phyloP scores from a whole-genome alignment of 176 grass and related monocot genomes.

The Oryza meridionalis region DNA sequence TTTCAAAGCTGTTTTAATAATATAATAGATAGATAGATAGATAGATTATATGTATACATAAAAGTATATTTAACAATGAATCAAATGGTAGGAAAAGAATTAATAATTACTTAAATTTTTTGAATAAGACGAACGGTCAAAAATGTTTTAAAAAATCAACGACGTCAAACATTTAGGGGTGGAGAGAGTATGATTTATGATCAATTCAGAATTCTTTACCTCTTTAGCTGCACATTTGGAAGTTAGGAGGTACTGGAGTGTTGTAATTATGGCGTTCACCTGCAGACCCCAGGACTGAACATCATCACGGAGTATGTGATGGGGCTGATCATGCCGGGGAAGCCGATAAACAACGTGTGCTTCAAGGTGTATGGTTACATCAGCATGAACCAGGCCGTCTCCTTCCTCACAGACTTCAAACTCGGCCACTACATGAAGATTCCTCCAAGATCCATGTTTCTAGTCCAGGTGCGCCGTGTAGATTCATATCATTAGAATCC shows the following conservation, averaged over 20 bases:
- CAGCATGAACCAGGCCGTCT: conserved; percentile 89
- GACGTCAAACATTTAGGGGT: too few species aligned
- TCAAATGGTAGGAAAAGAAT: too few species aligned
- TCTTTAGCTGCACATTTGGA: neutral
- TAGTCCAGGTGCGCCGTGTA: conserved; percentile 62
- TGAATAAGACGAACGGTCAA: too few species aligned
- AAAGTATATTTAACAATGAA: too few species aligned
- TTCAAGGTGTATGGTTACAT: conserved; percentile 98
- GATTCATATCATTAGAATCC: too few species aligned
- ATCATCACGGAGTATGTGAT: conserved; percentile 77
- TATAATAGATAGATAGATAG: too few species aligned
- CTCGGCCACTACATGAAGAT: conserved; percentile 99
- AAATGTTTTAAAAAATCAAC: too few species aligned
- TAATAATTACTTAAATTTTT: too few species aligned
- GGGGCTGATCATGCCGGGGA: conserved; percentile 83
- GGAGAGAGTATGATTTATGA: too few species aligned
- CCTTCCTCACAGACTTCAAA: conserved; percentile 87
- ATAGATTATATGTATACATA: too few species aligned
- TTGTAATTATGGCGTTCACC: neutral
- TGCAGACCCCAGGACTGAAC: conserved; percentile 79
- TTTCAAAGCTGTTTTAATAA: too few species aligned
- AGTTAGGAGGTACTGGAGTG: neutral
- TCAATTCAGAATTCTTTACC: too few species aligned
- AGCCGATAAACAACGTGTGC: conserved; percentile 87
- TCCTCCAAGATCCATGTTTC: conserved; percentile 89